A percentile compares a stretch with the other conserved stretches of the same genome.
phyloP scores from a whole-genome alignment of 78 protist species.

The Dictyostelium capitatum region DNA sequence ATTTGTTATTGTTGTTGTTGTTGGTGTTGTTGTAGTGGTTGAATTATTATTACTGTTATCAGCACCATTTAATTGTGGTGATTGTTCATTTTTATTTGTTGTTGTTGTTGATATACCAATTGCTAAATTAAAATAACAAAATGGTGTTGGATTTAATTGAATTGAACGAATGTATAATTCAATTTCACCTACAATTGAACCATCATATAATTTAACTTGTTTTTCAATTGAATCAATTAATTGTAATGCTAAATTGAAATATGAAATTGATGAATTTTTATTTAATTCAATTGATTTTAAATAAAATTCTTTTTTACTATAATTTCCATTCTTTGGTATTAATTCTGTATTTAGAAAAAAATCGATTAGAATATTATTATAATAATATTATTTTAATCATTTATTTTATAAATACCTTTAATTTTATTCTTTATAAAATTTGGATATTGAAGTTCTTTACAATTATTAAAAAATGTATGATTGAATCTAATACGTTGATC shows the following conservation, averaged over 20 bases:
- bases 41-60: no score
- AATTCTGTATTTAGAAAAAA: no score
- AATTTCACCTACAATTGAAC: not conserved
- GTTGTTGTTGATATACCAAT: not conserved
- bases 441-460: constrained; percentile 7
- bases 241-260: constrained; percentile 3
- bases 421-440: constrained; percentile 1
- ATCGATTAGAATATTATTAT: no score
- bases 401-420: not conserved
- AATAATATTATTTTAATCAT: no score
- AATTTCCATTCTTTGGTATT: constrained; percentile 1
- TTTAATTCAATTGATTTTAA: constrained; percentile 8
- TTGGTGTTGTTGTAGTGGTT: not conserved
- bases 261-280: constrained; percentile 1
- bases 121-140: constrained; percentile 25
- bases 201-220: not conserved
- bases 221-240: not conserved
- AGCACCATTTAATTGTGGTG: not conserved
- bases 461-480: constrained; percentile 4
- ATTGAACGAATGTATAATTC: constrained; percentile 3
- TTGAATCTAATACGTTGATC: constrained; percentile 9
- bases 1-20: not conserved
- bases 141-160: not conserved
- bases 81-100: not conserved
- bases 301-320: constrained; percentile 1